phyloP scores from a whole-genome alignment of 345 rosid genomes.

The Eucalyptus pauciflora region DNA sequence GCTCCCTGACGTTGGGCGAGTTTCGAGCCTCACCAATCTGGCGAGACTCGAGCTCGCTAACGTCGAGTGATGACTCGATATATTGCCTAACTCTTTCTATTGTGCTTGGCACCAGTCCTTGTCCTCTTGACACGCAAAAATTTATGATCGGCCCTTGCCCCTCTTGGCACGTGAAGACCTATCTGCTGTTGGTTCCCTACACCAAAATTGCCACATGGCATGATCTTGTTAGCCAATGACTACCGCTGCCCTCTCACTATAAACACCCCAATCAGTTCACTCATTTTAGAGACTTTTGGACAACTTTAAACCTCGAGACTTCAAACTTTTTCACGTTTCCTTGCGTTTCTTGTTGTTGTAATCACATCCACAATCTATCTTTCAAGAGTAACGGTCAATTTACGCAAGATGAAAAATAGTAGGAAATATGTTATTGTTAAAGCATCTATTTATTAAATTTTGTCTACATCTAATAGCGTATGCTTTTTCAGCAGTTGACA shows the following conservation, averaged over 20 bases:
- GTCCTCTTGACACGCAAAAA: not conserved
- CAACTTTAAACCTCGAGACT: not conserved
- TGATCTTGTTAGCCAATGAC: not conserved
- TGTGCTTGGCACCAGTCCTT: accelerated
- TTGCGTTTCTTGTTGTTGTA: not conserved
- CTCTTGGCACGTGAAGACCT: not conserved
- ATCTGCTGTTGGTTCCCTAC: not conserved
- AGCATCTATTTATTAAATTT: not conserved
- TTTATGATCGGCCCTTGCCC: accelerated
- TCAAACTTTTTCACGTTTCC: not conserved
- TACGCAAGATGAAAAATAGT: not conserved
- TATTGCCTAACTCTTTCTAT: not conserved
- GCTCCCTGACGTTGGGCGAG: too few species aligned
- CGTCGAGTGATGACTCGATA: too few species aligned
- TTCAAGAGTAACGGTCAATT: not conserved
- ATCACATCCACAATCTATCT: not conserved
- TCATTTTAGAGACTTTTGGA: not conserved
- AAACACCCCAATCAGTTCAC: accelerated
- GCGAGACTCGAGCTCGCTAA: too few species aligned
- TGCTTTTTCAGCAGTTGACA: not conserved
- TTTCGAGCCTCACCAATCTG: too few species aligned
- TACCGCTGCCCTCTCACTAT: not conserved
- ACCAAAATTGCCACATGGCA: not conserved
- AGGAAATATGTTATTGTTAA: not conserved
- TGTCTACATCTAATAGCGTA: not conserved